Evolutionary conservation across 495 filamentous ascomycete species (phyloP).

Genomic region (Penicillium macrosclerotiorum): DNA sequence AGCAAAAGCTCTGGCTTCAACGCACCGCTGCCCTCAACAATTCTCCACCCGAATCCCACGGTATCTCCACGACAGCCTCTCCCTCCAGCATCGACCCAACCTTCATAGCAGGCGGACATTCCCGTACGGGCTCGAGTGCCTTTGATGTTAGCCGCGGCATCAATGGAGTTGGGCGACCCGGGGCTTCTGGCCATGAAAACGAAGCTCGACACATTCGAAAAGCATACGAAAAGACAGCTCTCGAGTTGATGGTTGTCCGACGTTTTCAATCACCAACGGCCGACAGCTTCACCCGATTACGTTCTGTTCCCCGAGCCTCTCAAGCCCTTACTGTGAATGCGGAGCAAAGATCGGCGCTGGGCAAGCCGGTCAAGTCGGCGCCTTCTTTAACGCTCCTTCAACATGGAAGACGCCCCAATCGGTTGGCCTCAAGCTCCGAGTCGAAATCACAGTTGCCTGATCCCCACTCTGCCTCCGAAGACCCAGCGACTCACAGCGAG

Average conservation of each 20-base stretch:
- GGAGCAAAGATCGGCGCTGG: constrained; percentile 23
- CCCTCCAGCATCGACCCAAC: constrained; percentile 35
- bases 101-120: constrained; percentile 27
- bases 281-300: constrained; percentile 42
- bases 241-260: constrained; percentile 44
- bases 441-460: constrained; percentile 23
- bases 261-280: constrained; percentile 44
- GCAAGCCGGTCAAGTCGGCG: constrained; percentile 40
- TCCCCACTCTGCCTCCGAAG: constrained; percentile 28
- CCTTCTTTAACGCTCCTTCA: constrained; percentile 36
- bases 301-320: constrained; percentile 22
- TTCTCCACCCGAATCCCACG: constrained; percentile 46
- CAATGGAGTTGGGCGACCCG: constrained; percentile 32
- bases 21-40: constrained; percentile 47
- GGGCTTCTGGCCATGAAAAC: constrained; percentile 31
- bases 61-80: constrained; percentile 25
- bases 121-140: constrained; percentile 24
- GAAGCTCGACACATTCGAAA: constrained; percentile 45
- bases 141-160: constrained; percentile 35
- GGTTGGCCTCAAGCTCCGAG: constrained; percentile 21
- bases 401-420: constrained; percentile 21
- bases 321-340: constrained; percentile 13
- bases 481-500: constrained; percentile 28
- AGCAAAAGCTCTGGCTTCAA: constrained; percentile 51
- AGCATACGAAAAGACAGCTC: constrained; percentile 42